Conservation (phyloP, 768 basidiomycete species). For the Fomitopsis pulvina region DNA sequence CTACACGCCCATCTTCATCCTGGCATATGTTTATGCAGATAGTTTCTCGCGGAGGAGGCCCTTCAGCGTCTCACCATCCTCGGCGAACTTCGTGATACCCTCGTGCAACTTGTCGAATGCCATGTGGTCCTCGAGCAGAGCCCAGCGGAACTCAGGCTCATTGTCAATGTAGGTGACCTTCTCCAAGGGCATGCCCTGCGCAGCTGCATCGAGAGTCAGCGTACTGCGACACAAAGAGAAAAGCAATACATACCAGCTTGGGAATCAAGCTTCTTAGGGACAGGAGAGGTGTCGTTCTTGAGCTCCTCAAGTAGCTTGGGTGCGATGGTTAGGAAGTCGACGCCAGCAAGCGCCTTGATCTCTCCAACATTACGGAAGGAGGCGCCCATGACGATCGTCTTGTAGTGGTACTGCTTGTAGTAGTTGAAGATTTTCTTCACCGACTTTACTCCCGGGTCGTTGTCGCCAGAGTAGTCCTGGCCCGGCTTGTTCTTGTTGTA, state of each 20-base stretch:
- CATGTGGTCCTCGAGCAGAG: constrained; percentile 89
- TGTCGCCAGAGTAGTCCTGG: constrained; percentile 82
- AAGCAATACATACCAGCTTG: constrained; percentile 41
- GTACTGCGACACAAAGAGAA: neutral
- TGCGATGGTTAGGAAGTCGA: constrained; percentile 96
- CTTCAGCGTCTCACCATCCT: constrained; percentile 91
- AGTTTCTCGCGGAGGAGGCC: constrained; percentile 66
- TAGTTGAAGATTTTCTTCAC: constrained; percentile 99
- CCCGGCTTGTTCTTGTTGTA: constrained; percentile 87
- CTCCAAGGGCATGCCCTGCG: constrained; percentile 51
- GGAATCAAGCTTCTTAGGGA: constrained; percentile 82
- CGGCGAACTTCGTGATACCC: constrained; percentile 97
- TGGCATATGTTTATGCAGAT: constrained; percentile 28
- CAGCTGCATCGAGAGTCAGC: constrained; percentile 30
- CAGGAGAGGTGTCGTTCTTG: constrained; percentile 65
- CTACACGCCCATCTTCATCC: neutral
- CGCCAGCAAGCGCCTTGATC: constrained; percentile 91
- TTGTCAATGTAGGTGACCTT: constrained; percentile 88
- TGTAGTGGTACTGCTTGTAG: constrained; percentile 98
- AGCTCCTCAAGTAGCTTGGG: constrained; percentile 90
- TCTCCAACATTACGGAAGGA: constrained; percentile 99
- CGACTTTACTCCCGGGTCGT: constrained; percentile 93
- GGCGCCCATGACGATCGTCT: constrained; percentile 99
- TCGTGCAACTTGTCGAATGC: constrained; percentile 99
- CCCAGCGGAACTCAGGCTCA: constrained; percentile 95